Conservation (phyloP, 331 rosid genomes). For the Cucumis variabilis region DNA sequence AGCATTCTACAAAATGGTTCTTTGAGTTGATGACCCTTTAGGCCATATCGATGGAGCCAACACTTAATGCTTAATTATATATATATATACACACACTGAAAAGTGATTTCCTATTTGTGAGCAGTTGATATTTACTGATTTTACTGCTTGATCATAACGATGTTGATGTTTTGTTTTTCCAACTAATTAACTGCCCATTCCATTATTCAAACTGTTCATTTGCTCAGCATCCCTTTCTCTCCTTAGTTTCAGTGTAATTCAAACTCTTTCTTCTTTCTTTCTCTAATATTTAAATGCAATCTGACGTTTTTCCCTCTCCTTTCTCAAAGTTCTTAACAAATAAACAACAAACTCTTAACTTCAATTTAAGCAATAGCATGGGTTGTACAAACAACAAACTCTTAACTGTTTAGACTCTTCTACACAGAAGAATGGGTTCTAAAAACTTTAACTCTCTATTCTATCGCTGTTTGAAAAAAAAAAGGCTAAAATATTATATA, state of each 20-base stretch:
- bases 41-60: not conserved
- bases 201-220: not conserved
- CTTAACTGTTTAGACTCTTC: not conserved
- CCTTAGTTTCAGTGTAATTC: constrained; percentile 2
- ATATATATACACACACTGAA: not conserved
- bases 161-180: not conserved
- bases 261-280: constrained; percentile 4
- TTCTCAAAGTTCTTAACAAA: no score
- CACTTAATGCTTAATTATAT: not conserved
- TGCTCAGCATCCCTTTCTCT: not conserved
- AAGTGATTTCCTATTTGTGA: not conserved
- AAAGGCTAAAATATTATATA: no score
- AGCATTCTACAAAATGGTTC: not conserved
- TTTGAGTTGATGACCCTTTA: not conserved
- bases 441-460: not conserved
- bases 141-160: not conserved
- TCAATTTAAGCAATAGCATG: not conserved
- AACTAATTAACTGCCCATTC: not conserved
- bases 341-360: not conserved
- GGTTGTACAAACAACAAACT: not conserved
- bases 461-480: not conserved
- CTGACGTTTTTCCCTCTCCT: not conserved
- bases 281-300: not conserved
- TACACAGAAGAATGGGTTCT: not conserved
- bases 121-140: constrained; percentile 13